Percentiles rank a stretch among this genome's conserved stretches.
Evolutionary conservation across 768 basidiomycete species (phyloP).

Genomic region (Paxillus involutus): DNA sequence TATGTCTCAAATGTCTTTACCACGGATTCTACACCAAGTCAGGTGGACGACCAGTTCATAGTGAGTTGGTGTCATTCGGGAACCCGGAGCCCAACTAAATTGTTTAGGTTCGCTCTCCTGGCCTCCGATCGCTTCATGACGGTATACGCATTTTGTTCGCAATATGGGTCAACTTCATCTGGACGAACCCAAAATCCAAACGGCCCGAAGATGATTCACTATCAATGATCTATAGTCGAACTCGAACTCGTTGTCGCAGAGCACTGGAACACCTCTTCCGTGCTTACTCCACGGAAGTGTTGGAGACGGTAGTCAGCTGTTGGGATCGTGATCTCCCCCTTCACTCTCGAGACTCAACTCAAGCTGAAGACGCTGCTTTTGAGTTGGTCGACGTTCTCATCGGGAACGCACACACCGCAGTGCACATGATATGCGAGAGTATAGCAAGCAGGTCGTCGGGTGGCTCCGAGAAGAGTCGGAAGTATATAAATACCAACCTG

Average conservation of each 20-base stretch:
- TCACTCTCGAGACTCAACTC: conserved; percentile 38
- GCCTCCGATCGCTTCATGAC: conserved; percentile 76
- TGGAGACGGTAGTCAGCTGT: conserved; percentile 80
- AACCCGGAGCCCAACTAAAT: conserved; percentile 2
- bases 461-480: conserved; percentile 57
- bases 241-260: conserved; percentile 68
- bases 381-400: conserved; percentile 83
- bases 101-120: conserved; percentile 61
- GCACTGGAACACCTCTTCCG: conserved; percentile 88
- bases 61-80: conserved; percentile 38
- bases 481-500: conserved; percentile 67
- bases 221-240: conserved; percentile 62
- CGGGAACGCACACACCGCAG: conserved; percentile 80
- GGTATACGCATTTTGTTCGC: conserved; percentile 76
- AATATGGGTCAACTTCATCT: conserved; percentile 65
- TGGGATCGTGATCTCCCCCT: conserved; percentile 66
- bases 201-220: conserved; percentile 68
- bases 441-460: conserved; percentile 60
- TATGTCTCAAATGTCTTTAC: conserved; percentile 92
- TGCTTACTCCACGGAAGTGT: conserved; percentile 72
- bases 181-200: conserved; percentile 44
- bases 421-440: conserved; percentile 87
- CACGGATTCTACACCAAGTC: conserved; percentile 52
- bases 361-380: conserved; percentile 58
- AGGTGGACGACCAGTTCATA: conserved; percentile 54